phyloP scores from a whole-genome alignment of 2,329 filamentous ascomycete genomes.

The Epichloe bromicola region DNA sequence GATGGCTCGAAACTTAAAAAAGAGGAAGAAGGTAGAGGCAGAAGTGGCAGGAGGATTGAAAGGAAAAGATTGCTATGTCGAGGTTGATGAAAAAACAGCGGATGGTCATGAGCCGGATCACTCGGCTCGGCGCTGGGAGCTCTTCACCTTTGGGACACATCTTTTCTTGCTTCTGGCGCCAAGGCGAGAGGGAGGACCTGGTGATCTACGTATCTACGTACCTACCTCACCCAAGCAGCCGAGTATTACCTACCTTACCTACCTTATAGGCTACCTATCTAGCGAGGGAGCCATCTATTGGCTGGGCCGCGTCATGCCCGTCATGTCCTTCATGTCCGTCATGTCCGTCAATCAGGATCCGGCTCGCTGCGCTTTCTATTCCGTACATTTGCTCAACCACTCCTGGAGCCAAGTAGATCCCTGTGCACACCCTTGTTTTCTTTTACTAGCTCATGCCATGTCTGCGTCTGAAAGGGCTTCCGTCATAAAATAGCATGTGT shows the following conservation, averaged over 20 bases:
- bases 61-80: not conserved
- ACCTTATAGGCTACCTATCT: too few species aligned
- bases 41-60: not conserved
- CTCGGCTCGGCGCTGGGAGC: constrained; percentile 3
- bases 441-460: too few species aligned
- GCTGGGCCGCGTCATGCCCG: constrained; percentile 7
- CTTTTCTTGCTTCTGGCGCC: not conserved
- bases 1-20: too few species aligned
- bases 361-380: too few species aligned
- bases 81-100: not conserved
- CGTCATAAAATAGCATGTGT: too few species aligned
- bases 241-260: not conserved
- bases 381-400: too few species aligned
- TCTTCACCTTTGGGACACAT: not conserved
- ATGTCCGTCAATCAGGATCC: too few species aligned
- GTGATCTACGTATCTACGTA: not conserved
- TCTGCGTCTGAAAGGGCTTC: too few species aligned
- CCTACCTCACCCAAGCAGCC: too few species aligned
- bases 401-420: too few species aligned
- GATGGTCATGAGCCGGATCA: not conserved
- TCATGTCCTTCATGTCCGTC: too few species aligned
- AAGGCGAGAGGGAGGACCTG: not conserved
- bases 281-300: not conserved
- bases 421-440: too few species aligned
- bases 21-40: not conserved